Base-by-base conservation (phyloP, 495 filamentous ascomycete species). In the Aspergillus bertholletiae region DNA sequence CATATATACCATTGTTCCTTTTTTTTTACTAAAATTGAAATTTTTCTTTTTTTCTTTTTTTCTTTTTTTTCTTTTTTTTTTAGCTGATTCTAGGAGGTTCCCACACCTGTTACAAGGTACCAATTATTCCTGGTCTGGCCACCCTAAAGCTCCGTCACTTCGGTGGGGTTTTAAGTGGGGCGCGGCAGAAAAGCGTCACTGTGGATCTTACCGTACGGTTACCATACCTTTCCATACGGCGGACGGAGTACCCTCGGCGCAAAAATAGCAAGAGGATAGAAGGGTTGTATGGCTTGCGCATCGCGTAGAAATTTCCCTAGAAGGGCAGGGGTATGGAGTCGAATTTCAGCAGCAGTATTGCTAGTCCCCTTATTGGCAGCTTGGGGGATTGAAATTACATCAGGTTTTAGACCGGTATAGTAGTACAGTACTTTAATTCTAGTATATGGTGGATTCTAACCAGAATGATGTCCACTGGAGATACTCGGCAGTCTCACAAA, bases 101-200 rank as follows among this genome's bases (percentile, higher is more conserved):
- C 62, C 56, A 59, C 56, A 48, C 37, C 18, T 53, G 58, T 65
- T 56, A 64, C 62, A 61, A 40, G 58, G 56, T 58, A 57, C 59
- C 49, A 54, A 58, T 58, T 51, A 50, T 59, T 52, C 52, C 46
- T 59, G 56, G 62, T 62, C 62, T 65, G 59, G 62, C 62, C 62
- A 65, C 59, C 30, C 54, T 53, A 32, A 50, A 53, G 49, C 49
- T 54, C 56, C 51, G 51, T 61, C 54, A 39, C 58, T 46, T 50
- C 54, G 28, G 48, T 45, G 44, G 51, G 46, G 39, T 20, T 21
- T 12, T 3, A 37, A 44, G 51, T 50, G 58, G 56, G 45, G 30
- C 51, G 21, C 27, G 51, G 47, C 32, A 46, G 46, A 55, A 54
- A 55, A 55, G 43, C 62, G 54, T 61, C 62, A 61, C 59, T 37